These are phyloP conservation scores for Vanrija humicola DNA, from an alignment of 1,284 basidiomycete genomes.

Conservation along the genomic window DNA sequence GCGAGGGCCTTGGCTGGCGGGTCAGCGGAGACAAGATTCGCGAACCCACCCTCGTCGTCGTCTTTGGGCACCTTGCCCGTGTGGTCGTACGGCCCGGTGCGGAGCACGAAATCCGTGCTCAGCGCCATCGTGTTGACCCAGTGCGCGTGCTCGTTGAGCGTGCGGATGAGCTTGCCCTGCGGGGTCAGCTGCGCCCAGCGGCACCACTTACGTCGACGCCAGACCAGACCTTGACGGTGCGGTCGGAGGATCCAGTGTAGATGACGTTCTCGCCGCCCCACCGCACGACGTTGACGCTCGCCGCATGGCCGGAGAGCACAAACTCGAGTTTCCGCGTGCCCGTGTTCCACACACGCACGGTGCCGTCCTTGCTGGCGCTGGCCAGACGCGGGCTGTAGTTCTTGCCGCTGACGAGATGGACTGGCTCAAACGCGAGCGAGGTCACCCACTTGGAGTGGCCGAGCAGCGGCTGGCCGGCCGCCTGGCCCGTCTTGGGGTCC, in stretches of 20 bases:
- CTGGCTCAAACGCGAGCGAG: constrained; percentile 93
- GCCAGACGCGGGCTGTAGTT: constrained; percentile 75
- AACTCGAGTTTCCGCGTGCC: constrained; percentile 70
- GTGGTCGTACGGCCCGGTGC: constrained; percentile 93
- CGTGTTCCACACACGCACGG: constrained; percentile 88
- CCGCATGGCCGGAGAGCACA: constrained; percentile 87
- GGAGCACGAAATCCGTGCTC: constrained; percentile 89
- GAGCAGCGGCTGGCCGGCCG: constrained; percentile 75
- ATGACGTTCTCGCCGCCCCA: constrained; percentile 91
- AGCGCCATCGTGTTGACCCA: constrained; percentile 97
- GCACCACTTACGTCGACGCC: constrained; percentile 60
- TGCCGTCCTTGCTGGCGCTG: constrained; percentile 92
- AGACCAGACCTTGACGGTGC: constrained; percentile 93
- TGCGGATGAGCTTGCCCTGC: constrained; percentile 57
- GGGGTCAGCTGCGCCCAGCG: background rate
- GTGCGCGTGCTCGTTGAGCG: constrained; percentile 91
- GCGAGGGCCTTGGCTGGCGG: constrained; percentile 66
- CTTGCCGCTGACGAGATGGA: constrained; percentile 66
- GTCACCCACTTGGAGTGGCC: constrained; percentile 98
- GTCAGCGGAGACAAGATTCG: constrained; percentile 2
- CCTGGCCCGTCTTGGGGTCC: constrained; percentile 83
- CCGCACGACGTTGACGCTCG: constrained; percentile 88
- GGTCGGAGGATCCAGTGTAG: constrained; percentile 91
- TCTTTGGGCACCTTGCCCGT: constrained; percentile 67
- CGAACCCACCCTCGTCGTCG: constrained; percentile 68